These are phyloP conservation scores for Rhizopogon vinicolor DNA, from an alignment of 768 basidiomycete species.

Conservation along the genomic window DNA sequence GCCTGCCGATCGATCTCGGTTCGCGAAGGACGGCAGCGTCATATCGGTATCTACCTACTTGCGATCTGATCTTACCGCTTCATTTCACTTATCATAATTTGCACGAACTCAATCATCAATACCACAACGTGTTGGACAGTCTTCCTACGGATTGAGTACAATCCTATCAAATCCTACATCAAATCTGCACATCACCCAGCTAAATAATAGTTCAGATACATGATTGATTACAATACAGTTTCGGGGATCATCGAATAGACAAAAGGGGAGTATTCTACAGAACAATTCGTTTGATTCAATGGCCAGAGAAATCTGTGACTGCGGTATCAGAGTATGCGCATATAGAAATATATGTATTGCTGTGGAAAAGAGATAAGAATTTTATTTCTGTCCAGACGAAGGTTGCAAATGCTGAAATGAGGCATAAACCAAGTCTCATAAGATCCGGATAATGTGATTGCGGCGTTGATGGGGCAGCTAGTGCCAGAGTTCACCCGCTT, in stretches of 20 bases:
- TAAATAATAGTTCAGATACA: not conserved
- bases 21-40: not conserved
- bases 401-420: slow-evolving; percentile 15
- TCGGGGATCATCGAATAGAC: slow-evolving; percentile 2
- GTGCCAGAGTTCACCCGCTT: slow-evolving; percentile 60
- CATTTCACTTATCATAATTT: not conserved
- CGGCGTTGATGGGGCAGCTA: slow-evolving; percentile 16
- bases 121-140: not conserved
- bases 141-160: not conserved
- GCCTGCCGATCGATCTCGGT: no score
- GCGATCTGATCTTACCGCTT: not conserved
- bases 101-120: not conserved
- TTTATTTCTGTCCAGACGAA: slow-evolving; percentile 18
- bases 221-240: slow-evolving; percentile 1
- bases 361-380: slow-evolving; percentile 17
- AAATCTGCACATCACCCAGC: not conserved
- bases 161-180: not conserved
- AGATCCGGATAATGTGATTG: slow-evolving; percentile 1
- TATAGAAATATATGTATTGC: slow-evolving; percentile 23
- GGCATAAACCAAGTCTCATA: slow-evolving; percentile 16
- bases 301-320: slow-evolving; percentile 2
- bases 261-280: slow-evolving; percentile 13
- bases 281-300: slow-evolving; percentile 12
- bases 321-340: slow-evolving; percentile 17
- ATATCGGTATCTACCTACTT: not conserved